Percentiles rank a stretch among this genome's conserved stretches.
These are phyloP conservation scores for Syzygium syzygioides DNA, from an alignment of 441 rosid genomes.

Conservation along the genomic window DNA sequence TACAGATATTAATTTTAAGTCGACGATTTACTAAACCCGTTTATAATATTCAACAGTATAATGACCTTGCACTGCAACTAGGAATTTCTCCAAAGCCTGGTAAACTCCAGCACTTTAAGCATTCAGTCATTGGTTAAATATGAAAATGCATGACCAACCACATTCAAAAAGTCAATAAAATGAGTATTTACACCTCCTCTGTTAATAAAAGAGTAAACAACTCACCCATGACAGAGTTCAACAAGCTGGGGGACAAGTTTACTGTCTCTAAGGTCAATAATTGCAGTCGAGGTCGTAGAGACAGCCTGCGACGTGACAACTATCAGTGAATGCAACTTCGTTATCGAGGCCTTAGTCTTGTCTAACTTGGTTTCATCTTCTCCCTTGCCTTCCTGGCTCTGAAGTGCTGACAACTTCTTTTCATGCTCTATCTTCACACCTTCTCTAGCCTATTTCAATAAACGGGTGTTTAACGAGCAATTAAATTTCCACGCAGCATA, in stretches of 20 bases:
- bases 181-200: neutral
- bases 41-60: neutral
- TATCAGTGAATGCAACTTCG: slow-evolving; percentile 62
- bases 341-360: slow-evolving; percentile 75
- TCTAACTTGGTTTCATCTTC: slow-evolving; percentile 69
- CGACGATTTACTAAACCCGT: neutral
- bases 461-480: neutral
- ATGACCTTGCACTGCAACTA: neutral
- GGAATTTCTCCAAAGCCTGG: neutral
- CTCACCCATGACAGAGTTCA: slow-evolving; percentile 86
- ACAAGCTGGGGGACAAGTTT: slow-evolving; percentile 88
- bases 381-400: slow-evolving; percentile 90
- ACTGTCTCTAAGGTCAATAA: slow-evolving; percentile 64
- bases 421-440: slow-evolving; percentile 83
- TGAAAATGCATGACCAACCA: neutral
- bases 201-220: neutral
- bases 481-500: neutral
- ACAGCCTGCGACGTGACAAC: slow-evolving; percentile 83
- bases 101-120: neutral
- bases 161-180: neutral
- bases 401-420: slow-evolving; percentile 70
- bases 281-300: slow-evolving; percentile 76
- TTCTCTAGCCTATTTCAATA: slow-evolving; percentile 55
- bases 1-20: neutral
- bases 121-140: neutral